Conservation (phyloP, 2,329 filamentous ascomycete genomes). For the Venturia oleaginea region DNA sequence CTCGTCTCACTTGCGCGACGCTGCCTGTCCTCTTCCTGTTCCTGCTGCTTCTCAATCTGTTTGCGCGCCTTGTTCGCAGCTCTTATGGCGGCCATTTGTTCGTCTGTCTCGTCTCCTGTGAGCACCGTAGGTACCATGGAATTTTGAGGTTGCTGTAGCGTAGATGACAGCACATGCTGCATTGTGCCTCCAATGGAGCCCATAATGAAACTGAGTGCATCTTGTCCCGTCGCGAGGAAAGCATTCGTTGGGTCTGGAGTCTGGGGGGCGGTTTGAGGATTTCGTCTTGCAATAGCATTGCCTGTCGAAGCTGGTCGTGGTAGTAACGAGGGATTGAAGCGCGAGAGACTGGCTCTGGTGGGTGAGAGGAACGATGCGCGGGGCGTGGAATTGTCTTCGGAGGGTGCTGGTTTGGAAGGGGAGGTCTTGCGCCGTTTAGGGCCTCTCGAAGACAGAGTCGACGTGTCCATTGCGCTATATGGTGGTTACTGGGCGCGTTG, state of each 20-base stretch:
- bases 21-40: neutral
- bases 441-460: slow-evolving; percentile 12
- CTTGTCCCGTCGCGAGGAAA: slow-evolving; percentile 8
- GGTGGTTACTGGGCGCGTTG: neutral
- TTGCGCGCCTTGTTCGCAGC: slow-evolving; percentile 8
- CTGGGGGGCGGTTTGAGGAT: neutral
- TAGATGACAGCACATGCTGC: neutral
- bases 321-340: slow-evolving; percentile 25
- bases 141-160: slow-evolving; percentile 1
- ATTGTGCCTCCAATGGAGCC: slow-evolving; percentile 2
- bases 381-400: slow-evolving; percentile 11
- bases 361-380: slow-evolving; percentile 29
- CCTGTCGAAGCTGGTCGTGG: slow-evolving; percentile 1
- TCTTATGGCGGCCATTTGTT: slow-evolving; percentile 10
- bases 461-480: neutral
- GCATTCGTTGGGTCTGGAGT: slow-evolving; percentile 3
- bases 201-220: slow-evolving; percentile 13
- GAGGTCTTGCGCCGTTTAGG: slow-evolving; percentile 28
- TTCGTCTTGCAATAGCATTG: neutral
- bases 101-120: slow-evolving; percentile 11
- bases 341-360: slow-evolving; percentile 31
- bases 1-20: slow-evolving; percentile 4
- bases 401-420: slow-evolving; percentile 20
- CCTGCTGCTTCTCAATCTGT: slow-evolving; percentile 1
- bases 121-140: neutral